Evolutionary conservation across 441 rosid genomes (phyloP).

Genomic region (Pelargonium australe): DNA sequence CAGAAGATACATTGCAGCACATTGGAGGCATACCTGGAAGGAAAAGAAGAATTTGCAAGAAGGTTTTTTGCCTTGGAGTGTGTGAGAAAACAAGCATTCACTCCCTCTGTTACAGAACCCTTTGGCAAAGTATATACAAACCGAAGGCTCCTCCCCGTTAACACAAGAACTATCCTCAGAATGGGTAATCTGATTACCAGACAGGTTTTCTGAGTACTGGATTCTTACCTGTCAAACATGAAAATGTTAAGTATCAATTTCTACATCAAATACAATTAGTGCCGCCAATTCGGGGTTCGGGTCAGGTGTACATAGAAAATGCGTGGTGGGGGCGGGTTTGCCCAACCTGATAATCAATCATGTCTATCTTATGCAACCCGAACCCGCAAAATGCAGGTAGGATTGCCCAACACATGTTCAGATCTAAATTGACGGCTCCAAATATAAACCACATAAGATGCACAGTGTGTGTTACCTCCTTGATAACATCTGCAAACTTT

Average conservation of each 20-base stretch:
- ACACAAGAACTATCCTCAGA: slow-evolving; percentile 24
- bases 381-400: too few relatives aligned
- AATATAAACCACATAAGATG: slow-evolving; percentile 13
- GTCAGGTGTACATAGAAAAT: too few relatives aligned
- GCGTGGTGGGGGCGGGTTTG: too few relatives aligned
- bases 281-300: too few relatives aligned
- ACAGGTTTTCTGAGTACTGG: slow-evolving; percentile 27
- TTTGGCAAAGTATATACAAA: slow-evolving; percentile 57
- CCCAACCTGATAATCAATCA: background rate
- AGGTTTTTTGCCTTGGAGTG: slow-evolving; percentile 48
- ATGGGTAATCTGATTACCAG: slow-evolving; percentile 26
- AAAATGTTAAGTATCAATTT: slow-evolving; percentile 18
- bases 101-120: slow-evolving; percentile 74
- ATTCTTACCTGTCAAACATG: slow-evolving; percentile 46
- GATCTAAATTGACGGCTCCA: background rate
- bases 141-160: slow-evolving; percentile 26
- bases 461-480: slow-evolving; percentile 51
- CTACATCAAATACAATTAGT: slow-evolving; percentile 1
- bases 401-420: too few relatives aligned
- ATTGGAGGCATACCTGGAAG: slow-evolving; percentile 44
- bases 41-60: slow-evolving; percentile 64
- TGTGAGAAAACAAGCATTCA: slow-evolving; percentile 64
- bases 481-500: slow-evolving; percentile 39
- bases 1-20: slow-evolving; percentile 1
- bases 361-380: background rate